Conservation (phyloP, 176 grass and related monocot genomes). For the Oryza rufipogon region DNA sequence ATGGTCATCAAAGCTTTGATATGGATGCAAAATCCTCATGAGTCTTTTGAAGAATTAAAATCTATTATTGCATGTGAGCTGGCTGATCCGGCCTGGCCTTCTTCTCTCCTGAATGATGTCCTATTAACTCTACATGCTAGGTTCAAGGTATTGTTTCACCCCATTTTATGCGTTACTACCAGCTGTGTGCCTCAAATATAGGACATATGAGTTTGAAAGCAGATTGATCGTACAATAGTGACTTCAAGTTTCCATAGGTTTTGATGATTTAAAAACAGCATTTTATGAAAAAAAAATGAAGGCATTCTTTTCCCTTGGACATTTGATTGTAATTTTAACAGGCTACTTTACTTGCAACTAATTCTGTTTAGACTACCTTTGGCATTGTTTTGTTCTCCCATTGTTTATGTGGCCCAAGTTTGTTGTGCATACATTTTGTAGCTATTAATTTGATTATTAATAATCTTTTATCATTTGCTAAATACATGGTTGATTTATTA, state of each 20-base stretch:
- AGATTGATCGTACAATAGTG: slow-evolving; percentile 25
- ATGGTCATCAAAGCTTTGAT: slow-evolving; percentile 98
- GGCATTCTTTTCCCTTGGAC: neutral
- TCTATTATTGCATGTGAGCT: slow-evolving; percentile 97
- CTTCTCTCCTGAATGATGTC: slow-evolving; percentile 95
- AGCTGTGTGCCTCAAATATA: slow-evolving; percentile 2
- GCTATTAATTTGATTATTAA: slow-evolving; percentile 27
- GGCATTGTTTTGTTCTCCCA: neutral
- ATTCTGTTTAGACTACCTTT: slow-evolving; percentile 27
- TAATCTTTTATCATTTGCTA: neutral
- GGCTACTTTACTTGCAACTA: slow-evolving; percentile 2
- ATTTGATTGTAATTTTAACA: slow-evolving; percentile 6
- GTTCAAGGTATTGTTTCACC: slow-evolving; percentile 77
- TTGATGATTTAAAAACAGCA: slow-evolving; percentile 20
- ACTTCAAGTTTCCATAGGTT: slow-evolving; percentile 11
- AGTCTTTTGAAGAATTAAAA: slow-evolving; percentile 92
- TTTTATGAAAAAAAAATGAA: neutral
- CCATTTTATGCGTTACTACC: slow-evolving; percentile 43
- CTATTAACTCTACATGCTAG: slow-evolving; percentile 96
- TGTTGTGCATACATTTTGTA: slow-evolving; percentile 7
- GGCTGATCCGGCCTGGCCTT: slow-evolving; percentile 96
- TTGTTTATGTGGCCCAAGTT: slow-evolving; percentile 13
- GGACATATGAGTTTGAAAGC: slow-evolving; percentile 13
- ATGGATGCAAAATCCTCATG: slow-evolving; percentile 99
- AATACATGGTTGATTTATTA: slow-evolving; percentile 28